These are phyloP conservation scores for Logfia minima DNA, from an alignment of 129 eudicot genomes.

Conservation along the genomic window DNA sequence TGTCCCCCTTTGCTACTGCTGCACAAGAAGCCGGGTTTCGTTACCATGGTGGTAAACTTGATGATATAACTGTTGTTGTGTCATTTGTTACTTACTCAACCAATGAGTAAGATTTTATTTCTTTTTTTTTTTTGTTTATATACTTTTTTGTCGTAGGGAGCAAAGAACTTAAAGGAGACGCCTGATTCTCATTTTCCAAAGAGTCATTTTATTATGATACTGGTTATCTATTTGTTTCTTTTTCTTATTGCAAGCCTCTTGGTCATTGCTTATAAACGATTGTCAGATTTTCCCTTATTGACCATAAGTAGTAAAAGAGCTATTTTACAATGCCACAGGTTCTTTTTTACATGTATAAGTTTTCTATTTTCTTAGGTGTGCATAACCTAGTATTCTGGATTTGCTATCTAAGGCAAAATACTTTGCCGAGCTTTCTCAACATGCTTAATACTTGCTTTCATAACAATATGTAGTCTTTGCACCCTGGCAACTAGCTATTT, in stretches of 20 bases:
- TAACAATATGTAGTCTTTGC: too few relatives aligned
- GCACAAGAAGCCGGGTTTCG: conserved; percentile 84
- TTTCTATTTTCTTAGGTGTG: too few relatives aligned
- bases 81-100: conserved; percentile 48
- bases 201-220: neutral
- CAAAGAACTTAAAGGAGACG: neutral
- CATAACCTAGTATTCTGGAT: too few relatives aligned
- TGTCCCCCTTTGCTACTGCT: conserved; percentile 76
- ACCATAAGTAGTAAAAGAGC: neutral
- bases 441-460: too few relatives aligned
- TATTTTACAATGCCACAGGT: too few relatives aligned
- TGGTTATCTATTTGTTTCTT: conserved; percentile 2
- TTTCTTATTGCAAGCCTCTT: neutral
- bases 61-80: conserved; percentile 84
- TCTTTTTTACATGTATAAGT: too few relatives aligned
- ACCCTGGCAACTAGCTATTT: too few relatives aligned
- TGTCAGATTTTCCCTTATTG: neutral
- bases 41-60: conserved; percentile 87
- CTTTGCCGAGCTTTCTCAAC: too few relatives aligned
- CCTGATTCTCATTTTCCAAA: neutral
- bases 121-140: neutral
- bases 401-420: too few relatives aligned
- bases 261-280: neutral
- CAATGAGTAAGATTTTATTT: conserved; percentile 19
- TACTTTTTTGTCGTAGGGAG: neutral